Conservation (phyloP, 225 moss, liverwort and hornwort species). For the Antitrichia curtipendula region DNA sequence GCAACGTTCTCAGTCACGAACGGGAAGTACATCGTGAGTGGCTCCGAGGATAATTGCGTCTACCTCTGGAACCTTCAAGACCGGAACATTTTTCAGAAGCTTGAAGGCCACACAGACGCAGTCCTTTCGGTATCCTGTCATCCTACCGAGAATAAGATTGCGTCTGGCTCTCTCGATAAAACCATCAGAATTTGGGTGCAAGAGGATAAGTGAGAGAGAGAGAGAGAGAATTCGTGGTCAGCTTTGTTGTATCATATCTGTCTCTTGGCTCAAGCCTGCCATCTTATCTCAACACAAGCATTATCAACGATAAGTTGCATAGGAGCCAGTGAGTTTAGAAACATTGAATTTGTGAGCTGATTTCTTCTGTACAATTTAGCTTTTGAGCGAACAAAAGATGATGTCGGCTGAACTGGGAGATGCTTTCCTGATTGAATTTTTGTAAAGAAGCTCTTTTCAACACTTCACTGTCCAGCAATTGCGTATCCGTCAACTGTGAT, state of each 20-base stretch:
- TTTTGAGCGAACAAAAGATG: slow-evolving; percentile 4
- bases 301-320: background rate
- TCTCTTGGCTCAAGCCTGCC: background rate
- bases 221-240: background rate
- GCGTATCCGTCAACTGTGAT: background rate
- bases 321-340: slow-evolving; percentile 9
- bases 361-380: slow-evolving; percentile 13
- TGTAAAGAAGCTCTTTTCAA: background rate
- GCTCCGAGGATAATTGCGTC: slow-evolving; percentile 76
- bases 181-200: slow-evolving; percentile 87
- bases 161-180: slow-evolving; percentile 79
- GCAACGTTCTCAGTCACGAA: slow-evolving; percentile 97
- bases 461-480: background rate
- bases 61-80: slow-evolving; percentile 94
- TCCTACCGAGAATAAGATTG: slow-evolving; percentile 85
- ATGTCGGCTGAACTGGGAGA: background rate
- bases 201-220: slow-evolving; percentile 20
- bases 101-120: slow-evolving; percentile 81
- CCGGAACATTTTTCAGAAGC: slow-evolving; percentile 67
- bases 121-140: slow-evolving; percentile 90
- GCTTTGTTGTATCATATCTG: slow-evolving; percentile 14
- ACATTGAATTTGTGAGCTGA: slow-evolving; percentile 7
- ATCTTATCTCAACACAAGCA: background rate
- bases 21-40: slow-evolving; percentile 97
- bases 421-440: background rate